Evolutionary conservation across 176 grass and related monocot genomes (phyloP).

Genomic region (Poa pratensis): DNA sequence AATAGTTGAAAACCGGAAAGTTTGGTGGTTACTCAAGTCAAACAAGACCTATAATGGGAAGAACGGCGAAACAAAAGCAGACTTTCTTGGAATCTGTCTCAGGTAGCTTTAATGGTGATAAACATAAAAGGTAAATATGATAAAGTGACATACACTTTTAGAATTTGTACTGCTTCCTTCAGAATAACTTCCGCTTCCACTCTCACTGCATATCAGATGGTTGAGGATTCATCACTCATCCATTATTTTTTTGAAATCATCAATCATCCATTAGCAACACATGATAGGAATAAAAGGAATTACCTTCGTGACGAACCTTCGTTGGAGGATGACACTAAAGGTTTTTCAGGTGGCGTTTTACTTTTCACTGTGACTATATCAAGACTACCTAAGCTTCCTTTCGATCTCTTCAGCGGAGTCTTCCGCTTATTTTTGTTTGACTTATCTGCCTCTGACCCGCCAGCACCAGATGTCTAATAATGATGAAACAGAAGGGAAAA

Average conservation of each 20-base stretch:
- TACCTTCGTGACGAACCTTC: constrained; percentile 66
- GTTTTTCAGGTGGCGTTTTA: constrained; percentile 50
- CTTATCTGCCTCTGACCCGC: constrained; percentile 54
- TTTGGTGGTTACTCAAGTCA: constrained; percentile 19
- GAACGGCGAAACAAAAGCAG: constrained; percentile 25
- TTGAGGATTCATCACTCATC: constrained; percentile 12
- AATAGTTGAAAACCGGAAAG: constrained; percentile 30
- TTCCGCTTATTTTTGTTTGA: constrained; percentile 57
- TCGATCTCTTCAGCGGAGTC: constrained; percentile 57
- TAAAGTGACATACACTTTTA: constrained; percentile 57
- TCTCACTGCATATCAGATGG: constrained; percentile 55
- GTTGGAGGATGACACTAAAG: constrained; percentile 57
- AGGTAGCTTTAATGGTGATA: constrained; percentile 19
- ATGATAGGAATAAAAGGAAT: constrained; percentile 30
- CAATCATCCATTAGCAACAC: constrained; percentile 7
- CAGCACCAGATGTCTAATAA: constrained; percentile 57
- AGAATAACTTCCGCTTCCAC: constrained; percentile 61
- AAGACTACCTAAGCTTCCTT: constrained; percentile 64
- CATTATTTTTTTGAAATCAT: not conserved
- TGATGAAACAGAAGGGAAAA: constrained; percentile 16
- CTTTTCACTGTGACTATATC: constrained; percentile 50
- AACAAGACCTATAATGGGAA: constrained; percentile 16
- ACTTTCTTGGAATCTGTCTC: constrained; percentile 25
- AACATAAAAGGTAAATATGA: constrained; percentile 13
- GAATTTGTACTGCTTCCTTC: constrained; percentile 67